Base-by-base conservation (phyloP, 1,284 basidiomycete species). In the Salmacisia buchloeana region DNA sequence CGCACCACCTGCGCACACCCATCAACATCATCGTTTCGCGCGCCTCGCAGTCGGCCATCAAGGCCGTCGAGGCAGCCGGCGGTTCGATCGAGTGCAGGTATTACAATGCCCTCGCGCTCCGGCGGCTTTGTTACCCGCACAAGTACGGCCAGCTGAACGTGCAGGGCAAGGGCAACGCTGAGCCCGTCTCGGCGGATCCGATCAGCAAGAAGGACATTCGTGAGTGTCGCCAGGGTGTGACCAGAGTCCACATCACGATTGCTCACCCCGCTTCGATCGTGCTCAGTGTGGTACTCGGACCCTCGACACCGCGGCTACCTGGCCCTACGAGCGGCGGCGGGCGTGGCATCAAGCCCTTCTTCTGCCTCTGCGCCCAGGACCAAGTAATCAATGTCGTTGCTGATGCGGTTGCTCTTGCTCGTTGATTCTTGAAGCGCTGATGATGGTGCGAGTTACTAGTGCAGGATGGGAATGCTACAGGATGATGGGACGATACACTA, bases 81-180 rank as follows among this genome's bases (percentile, higher is more conserved):
- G 96, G 94, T 21, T 86, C 86, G 56, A 87, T 97, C 25, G 86
- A 89, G 58, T 94, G 92, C 82, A 88, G 91, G 73, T 97, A 92
- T 80, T 94, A 97, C 83, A 98, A 97, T 79, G 82, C 85, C 10
- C 84, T 94, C 57, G 88, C 90, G 0, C 83, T 99, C 58, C 85
- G 87, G 41, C 90, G 93, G 74, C 88, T 89, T 69, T 81, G 93
- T 60, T 88, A 89, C 64, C 83, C 83, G 12, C 72, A 79, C 57
- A 76, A 75, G 64, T 79, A 54, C 21, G 29, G 27, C 6, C n/a
- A 18, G 10, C 15, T 54, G 49, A 54, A 54, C 69, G 65, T 65
- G 68, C 15, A 23, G 38, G 39, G 58, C n/a, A 56, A 60, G 39
- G 70, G 67, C 54, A 71, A 69, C 60, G 66, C 72, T 15, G 59